Percentiles rank a stretch among this genome's conserved stretches.
Conservation (phyloP, 345 rosid species). For the Citropsis articulata region DNA sequence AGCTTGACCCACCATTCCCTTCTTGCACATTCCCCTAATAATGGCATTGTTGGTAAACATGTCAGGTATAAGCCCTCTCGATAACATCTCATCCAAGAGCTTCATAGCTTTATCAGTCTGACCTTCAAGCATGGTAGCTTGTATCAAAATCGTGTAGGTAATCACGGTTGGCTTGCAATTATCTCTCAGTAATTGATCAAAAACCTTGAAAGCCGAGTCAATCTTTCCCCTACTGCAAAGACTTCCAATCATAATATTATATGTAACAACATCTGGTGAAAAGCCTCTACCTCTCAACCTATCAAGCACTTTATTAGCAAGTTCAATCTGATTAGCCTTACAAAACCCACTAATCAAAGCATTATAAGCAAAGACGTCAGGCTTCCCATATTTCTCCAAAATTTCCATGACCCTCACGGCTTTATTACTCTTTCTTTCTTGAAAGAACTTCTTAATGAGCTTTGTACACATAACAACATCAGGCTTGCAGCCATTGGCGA, state of each 20-base stretch:
- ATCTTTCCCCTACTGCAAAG: conserved; percentile 70
- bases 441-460: conserved; percentile 74
- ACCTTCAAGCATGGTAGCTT: conserved; percentile 59
- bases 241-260: conserved; percentile 75
- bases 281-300: conserved; percentile 71
- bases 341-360: conserved; percentile 81
- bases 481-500: conserved; percentile 55
- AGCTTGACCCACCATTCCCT: conserved; percentile 55
- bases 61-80: conserved; percentile 63
- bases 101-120: conserved; percentile 60
- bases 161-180: conserved; percentile 66
- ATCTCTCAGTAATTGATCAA: conserved; percentile 60
- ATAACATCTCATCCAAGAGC: conserved; percentile 81
- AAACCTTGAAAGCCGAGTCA: conserved; percentile 54
- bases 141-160: conserved; percentile 83
- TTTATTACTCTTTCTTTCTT: conserved; percentile 47
- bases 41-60: conserved; percentile 67
- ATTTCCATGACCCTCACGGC: conserved; percentile 75
- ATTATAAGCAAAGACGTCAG: conserved; percentile 80
- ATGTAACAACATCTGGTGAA: conserved; percentile 71
- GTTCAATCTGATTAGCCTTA: conserved; percentile 63
- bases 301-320: conserved; percentile 53
- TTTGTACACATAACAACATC: conserved; percentile 73
- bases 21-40: conserved; percentile 74
- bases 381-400: conserved; percentile 60